Conservation (phyloP, 2,329 filamentous ascomycete species). For the Remersonia thermophila region DNA sequence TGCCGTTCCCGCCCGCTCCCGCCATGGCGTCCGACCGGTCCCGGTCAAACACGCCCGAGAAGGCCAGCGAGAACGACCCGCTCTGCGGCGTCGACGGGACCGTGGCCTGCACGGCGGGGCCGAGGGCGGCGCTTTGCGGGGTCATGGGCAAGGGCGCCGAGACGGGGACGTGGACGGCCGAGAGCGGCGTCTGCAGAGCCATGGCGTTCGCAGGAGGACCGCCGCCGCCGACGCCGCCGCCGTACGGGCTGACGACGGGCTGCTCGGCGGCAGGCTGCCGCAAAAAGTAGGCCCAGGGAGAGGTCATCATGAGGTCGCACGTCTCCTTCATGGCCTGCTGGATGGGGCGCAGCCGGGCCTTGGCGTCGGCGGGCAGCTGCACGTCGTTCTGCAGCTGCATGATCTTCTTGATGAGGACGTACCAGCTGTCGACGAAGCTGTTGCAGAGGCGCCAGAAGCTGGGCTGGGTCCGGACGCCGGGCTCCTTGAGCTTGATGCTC, state of each 20-base stretch:
- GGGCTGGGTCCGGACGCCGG: conserved; percentile 53
- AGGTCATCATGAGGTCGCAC: conserved; percentile 53
- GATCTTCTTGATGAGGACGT: conserved; percentile 49
- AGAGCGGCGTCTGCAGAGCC: too few species aligned
- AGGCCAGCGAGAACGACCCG: conserved; percentile 42
- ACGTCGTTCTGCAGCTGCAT: conserved; percentile 41
- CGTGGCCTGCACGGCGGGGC: conserved; percentile 81
- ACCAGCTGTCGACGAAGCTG: conserved; percentile 59
- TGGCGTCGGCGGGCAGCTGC: conserved; percentile 52
- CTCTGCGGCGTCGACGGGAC: conserved; percentile 60
- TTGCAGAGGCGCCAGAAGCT: conserved; percentile 61
- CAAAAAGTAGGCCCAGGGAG: conserved; percentile 40
- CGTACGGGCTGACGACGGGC: conserved; percentile 18
- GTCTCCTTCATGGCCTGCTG: conserved; percentile 77
- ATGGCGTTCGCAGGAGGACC: conserved; percentile 14
- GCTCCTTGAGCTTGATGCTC: conserved; percentile 74
- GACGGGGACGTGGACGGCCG: too few species aligned
- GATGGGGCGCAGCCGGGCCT: conserved; percentile 62
- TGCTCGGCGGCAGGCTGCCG: conserved; percentile 7
- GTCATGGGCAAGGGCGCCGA: conserved; percentile 54
- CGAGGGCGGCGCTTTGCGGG: conserved; percentile 76
- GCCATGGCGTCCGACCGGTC: conserved; percentile 38
- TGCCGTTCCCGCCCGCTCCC: neutral
- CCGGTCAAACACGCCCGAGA: conserved; percentile 47
- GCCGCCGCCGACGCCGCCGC: conserved; percentile 14